A percentile compares a stretch with the other conserved stretches of the same genome.
phyloP scores from a whole-genome alignment of 2,329 filamentous ascomycete species.

The Cryphonectria nitschkei region DNA sequence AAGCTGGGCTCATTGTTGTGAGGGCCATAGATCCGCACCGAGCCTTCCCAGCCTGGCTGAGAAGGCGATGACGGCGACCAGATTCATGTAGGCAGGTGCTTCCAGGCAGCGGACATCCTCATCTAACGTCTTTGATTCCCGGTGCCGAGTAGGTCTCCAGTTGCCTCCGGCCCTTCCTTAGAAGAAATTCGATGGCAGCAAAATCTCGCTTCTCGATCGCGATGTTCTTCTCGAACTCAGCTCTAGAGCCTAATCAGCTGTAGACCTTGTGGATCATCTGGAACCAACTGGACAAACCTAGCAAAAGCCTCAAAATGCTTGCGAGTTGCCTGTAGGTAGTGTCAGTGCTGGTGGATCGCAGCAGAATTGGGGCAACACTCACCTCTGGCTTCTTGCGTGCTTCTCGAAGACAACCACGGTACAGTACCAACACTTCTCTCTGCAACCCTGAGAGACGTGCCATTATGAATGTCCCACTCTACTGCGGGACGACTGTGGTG shows the following conservation, averaged over 20 bases:
- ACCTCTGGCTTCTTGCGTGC: conserved; percentile 80
- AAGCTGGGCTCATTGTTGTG: conserved; percentile 13
- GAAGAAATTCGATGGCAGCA: conserved; percentile 78
- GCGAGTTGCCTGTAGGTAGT: conserved; percentile 52
- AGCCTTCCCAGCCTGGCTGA: conserved; percentile 32
- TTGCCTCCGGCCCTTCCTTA: conserved; percentile 81
- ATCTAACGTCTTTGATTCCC: conserved; percentile 75
- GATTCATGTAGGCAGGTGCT: conserved; percentile 23
- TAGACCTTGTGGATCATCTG: conserved; percentile 13
- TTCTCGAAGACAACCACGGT: conserved; percentile 82
- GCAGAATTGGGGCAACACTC: conserved; percentile 23
- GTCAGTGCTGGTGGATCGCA: not conserved
- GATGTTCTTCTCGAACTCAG: conserved; percentile 76
- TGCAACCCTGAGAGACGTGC: conserved; percentile 83
- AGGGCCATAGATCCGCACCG: conserved; percentile 24
- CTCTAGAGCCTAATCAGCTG: conserved; percentile 46
- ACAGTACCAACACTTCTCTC: conserved; percentile 82
- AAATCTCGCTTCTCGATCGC: conserved; percentile 82
- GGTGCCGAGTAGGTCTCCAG: conserved; percentile 80
- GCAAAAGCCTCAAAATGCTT: conserved; percentile 67
- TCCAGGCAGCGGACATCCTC: conserved; percentile 28
- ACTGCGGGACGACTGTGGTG: not conserved
- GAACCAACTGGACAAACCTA: conserved; percentile 51
- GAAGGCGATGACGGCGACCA: conserved; percentile 6
- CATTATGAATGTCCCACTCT: conserved; percentile 8